Evolutionary conservation across 495 filamentous ascomycete species (phyloP).

Genomic region (Podospora tetraspora): DNA sequence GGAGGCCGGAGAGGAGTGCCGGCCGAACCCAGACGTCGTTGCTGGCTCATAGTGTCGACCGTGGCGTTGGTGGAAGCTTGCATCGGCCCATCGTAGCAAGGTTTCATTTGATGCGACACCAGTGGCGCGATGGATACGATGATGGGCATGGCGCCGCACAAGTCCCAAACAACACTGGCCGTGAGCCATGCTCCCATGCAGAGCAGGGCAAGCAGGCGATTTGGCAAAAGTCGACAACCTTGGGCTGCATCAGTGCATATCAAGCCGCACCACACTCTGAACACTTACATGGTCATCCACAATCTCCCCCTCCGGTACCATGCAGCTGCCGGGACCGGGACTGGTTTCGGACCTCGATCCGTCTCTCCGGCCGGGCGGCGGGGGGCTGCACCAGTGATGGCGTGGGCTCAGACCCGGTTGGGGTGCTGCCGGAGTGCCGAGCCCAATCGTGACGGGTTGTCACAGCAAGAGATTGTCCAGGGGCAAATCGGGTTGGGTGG

Average conservation of each 20-base stretch:
- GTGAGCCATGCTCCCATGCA: neutral
- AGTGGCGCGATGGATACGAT: conserved; percentile 12
- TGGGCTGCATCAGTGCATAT: conserved; percentile 7
- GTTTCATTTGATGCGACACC: conserved; percentile 20
- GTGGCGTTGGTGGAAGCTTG: neutral
- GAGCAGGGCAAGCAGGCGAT: conserved; percentile 14
- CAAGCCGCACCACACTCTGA: neutral
- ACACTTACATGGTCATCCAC: conserved; percentile 5
- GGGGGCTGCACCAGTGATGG: conserved; percentile 5
- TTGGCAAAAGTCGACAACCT: conserved; percentile 12
- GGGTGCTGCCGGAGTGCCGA: conserved; percentile 2
- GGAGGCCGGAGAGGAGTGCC: neutral
- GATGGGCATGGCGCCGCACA: conserved; percentile 11
- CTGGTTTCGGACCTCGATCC: conserved; percentile 26
- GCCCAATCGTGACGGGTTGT: conserved; percentile 10
- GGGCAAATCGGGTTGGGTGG: conserved; percentile 22
- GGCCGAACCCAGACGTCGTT: neutral
- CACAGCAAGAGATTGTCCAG: neutral
- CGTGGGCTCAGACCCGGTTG: conserved; percentile 15
- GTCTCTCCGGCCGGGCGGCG: conserved; percentile 16
- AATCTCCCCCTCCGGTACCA: conserved; percentile 20
- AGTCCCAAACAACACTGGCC: conserved; percentile 9
- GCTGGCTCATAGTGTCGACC: neutral
- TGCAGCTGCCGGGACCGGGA: conserved; percentile 19
- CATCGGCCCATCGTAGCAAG: conserved; percentile 11